Percentiles rank a stretch among this genome's conserved stretches.
Evolutionary conservation across 441 rosid genomes (phyloP).

Genomic region (Pelargonium citronellum): DNA sequence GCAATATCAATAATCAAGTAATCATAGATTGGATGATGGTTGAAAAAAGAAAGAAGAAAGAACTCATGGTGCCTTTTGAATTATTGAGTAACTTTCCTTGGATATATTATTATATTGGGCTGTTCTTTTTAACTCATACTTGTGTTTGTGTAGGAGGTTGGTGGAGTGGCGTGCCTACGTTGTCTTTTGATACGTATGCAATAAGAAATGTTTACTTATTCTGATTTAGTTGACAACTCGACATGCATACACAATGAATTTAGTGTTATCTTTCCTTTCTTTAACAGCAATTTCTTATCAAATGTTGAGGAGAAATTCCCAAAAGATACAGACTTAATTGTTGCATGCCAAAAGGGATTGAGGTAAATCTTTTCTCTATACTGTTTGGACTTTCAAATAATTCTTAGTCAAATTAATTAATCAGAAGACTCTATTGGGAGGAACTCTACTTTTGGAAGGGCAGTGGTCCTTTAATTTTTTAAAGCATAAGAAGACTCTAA

Average conservation of each 20-base stretch:
- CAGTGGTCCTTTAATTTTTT: too few species aligned
- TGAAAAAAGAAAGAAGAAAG: too few species aligned
- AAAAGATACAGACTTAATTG: slow-evolving; percentile 68
- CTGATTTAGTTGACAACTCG: slow-evolving; percentile 1
- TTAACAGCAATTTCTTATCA: slow-evolving; percentile 54
- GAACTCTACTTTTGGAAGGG: background rate
- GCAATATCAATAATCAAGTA: too few species aligned
- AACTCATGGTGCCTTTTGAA: too few species aligned
- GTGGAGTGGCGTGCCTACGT: slow-evolving; percentile 86
- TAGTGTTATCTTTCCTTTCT: slow-evolving; percentile 21
- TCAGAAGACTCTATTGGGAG: background rate
- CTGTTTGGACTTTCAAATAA: too few species aligned
- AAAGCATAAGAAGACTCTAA: too few species aligned
- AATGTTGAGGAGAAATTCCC: slow-evolving; percentile 72
- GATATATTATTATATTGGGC: background rate
- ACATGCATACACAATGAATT: slow-evolving; percentile 10
- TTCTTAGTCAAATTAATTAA: too few species aligned
- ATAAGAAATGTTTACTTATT: slow-evolving; percentile 12
- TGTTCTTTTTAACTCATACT: slow-evolving; percentile 13
- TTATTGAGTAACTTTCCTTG: background rate
- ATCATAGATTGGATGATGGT: too few species aligned
- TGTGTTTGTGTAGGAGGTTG: slow-evolving; percentile 65
- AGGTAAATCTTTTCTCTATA: slow-evolving; percentile 37
- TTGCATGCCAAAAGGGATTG: slow-evolving; percentile 92
- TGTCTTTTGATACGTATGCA: slow-evolving; percentile 60